phyloP scores from a whole-genome alignment of 495 filamentous ascomycete species.

The Xylaria grammica region DNA sequence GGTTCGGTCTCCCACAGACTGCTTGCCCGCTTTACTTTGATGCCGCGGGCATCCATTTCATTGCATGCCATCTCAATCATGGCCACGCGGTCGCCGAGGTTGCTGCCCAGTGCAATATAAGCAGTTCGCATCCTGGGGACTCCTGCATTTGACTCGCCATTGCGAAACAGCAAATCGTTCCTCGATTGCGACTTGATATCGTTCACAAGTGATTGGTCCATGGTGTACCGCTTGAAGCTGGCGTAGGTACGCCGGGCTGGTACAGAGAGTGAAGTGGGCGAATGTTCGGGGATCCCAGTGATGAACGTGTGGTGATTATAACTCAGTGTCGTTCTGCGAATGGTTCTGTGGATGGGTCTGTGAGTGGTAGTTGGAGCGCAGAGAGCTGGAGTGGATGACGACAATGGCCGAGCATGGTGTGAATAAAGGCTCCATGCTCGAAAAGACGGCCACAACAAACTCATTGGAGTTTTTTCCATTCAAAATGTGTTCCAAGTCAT shows the following conservation, averaged over 20 bases:
- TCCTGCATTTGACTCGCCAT: conserved; percentile 15
- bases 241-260: conserved; percentile 4
- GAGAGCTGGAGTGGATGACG: conserved; percentile 15
- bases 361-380: background rate
- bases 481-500: background rate
- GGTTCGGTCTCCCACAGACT: conserved; percentile 91
- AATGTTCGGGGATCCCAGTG: background rate
- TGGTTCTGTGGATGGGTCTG: too few species aligned
- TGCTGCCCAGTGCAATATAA: conserved; percentile 91
- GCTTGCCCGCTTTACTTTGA: conserved; percentile 80
- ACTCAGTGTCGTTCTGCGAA: background rate
- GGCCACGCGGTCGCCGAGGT: conserved; percentile 82
- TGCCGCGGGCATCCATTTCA: conserved; percentile 71
- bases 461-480: conserved; percentile 22
- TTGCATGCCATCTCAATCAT: conserved; percentile 83
- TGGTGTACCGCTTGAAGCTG: conserved; percentile 24
- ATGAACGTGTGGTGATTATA: conserved; percentile 8
- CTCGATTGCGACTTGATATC: conserved; percentile 17
- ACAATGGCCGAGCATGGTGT: conserved; percentile 24
- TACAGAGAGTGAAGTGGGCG: background rate
- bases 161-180: conserved; percentile 10
- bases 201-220: conserved; percentile 21
- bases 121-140: conserved; percentile 47
- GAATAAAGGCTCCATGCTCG: conserved; percentile 35
- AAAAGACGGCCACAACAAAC: conserved; percentile 25